These are phyloP conservation scores for Coniochaeta sp. DNA, from an alignment of 2,329 filamentous ascomycete species.

Conservation along the genomic window DNA sequence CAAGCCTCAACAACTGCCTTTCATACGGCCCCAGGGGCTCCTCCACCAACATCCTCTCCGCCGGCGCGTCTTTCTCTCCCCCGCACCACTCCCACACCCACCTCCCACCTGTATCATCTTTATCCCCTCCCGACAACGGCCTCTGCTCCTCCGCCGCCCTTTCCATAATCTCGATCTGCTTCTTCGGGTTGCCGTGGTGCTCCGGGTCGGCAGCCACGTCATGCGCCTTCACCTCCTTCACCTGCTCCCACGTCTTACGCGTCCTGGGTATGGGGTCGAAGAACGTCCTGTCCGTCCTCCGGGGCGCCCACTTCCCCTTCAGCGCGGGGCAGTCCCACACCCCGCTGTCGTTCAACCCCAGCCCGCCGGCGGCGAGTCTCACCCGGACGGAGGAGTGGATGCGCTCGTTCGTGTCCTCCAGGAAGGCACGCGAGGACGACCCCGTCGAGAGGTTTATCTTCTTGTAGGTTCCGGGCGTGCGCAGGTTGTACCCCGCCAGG, in stretches of 20 bases:
- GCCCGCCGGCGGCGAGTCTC: constrained; percentile 42
- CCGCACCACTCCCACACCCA: constrained; percentile 52
- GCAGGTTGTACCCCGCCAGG: constrained; percentile 32
- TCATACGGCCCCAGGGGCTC: constrained; percentile 48
- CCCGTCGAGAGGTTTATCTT: constrained; percentile 34
- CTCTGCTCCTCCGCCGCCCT: constrained; percentile 13
- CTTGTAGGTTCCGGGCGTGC: constrained; percentile 41
- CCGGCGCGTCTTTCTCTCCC: constrained; percentile 31
- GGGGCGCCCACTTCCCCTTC: constrained; percentile 34
- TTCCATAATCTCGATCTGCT: not conserved
- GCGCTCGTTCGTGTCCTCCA: constrained; percentile 47
- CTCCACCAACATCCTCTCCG: constrained; percentile 38
- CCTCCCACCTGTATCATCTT: constrained; percentile 21
- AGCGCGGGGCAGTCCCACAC: constrained; percentile 41
- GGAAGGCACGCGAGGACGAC: constrained; percentile 26
- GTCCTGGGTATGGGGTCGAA: constrained; percentile 24
- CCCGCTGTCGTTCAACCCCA: constrained; percentile 39
- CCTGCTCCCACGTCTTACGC: constrained; percentile 19
- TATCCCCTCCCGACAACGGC: constrained; percentile 12
- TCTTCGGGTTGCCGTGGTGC: not conserved
- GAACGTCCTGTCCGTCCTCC: constrained; percentile 23
- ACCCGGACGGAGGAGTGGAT: constrained; percentile 48
- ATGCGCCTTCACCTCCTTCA: constrained; percentile 4
- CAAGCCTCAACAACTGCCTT: constrained; percentile 36
- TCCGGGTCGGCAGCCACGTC: not conserved